Evolutionary conservation across 2,329 filamentous ascomycete genomes (phyloP), one percentile per base, ranked within the genome.

Genomic region (Sarocladium brachiariae): DNA sequence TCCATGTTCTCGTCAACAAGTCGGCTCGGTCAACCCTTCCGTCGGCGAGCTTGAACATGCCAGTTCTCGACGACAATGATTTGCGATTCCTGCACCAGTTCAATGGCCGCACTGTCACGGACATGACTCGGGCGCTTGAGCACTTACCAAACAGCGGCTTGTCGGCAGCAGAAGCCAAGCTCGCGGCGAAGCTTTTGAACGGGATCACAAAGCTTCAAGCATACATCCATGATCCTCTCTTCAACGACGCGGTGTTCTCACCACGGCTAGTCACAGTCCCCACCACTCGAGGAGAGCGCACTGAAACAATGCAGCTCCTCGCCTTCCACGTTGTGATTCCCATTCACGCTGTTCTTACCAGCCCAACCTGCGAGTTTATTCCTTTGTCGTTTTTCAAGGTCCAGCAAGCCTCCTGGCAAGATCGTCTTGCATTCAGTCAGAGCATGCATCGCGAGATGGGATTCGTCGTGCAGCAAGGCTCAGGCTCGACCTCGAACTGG

Each of bases 381-480:
- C 82, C 84, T 0, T 67, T 87, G 25, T 76, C 68, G 39, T 81
- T 87, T 56, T 87, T 87, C 69, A 81, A 79, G 56, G 70, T 77
- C 7, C 81, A 83, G 52, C 85, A 88, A 63, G 76, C 84, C 54
- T 74, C 80, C 0, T 19, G 45, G n/a, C 77, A 82, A 57, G 70
- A 74, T 0, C 74, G 81, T 39, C 72, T 78, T 4, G 74, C 73
- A 2, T 87, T 88, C 57, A 73, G 76, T 1, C 75, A 78, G 51
- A 74, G 74, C 27, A 72, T 84, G 2, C 77, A 83, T 58, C 74
- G 78, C 53, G 83, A 87, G 54, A 74, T 86, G 52, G 74, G 75
- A 13, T 74, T 72, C 18, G 61, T 78, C 13, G 58, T 76, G 25
- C 66, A 72, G 39, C 52, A 30, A 51, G 47, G 19, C 50, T 43